phyloP scores from a whole-genome alignment of 2,329 filamentous ascomycete genomes.

The Atkinsonella hypoxylon region DNA sequence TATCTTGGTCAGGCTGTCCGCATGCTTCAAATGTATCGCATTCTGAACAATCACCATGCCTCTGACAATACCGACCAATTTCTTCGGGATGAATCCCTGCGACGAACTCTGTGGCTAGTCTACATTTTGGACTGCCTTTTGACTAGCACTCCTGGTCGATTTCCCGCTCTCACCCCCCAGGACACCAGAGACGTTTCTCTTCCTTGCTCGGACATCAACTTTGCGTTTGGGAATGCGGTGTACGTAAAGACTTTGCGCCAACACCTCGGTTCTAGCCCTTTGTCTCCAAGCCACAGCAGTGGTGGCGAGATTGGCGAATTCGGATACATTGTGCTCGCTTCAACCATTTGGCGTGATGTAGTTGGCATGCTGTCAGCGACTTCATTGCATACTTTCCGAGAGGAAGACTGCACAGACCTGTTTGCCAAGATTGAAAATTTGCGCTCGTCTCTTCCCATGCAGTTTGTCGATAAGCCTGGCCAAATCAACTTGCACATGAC shows the following conservation, averaged over 20 bases:
- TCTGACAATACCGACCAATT: constrained; percentile 44
- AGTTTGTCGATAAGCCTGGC: constrained; percentile 48
- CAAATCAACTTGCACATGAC: constrained; percentile 52
- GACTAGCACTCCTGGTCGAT: constrained; percentile 48
- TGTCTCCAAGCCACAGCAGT: constrained; percentile 24
- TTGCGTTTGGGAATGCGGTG: constrained; percentile 48
- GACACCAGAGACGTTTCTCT: constrained; percentile 44
- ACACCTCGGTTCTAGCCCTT: constrained; percentile 23
- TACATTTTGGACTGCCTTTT: constrained; percentile 52
- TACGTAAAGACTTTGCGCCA: constrained; percentile 43
- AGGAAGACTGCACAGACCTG: constrained; percentile 38
- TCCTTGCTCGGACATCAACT: constrained; percentile 50
- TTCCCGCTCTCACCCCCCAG: constrained; percentile 40
- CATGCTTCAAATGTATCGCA: constrained; percentile 53
- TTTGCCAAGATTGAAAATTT: constrained; percentile 44
- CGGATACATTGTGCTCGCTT: constrained; percentile 48
- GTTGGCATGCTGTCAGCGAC: constrained; percentile 48
- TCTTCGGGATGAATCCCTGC: constrained; percentile 48
- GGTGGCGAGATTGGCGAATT: constrained; percentile 48
- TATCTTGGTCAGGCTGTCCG: constrained; percentile 51
- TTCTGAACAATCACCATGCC: constrained; percentile 42
- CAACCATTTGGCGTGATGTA: constrained; percentile 49
- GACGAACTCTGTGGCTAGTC: constrained; percentile 49
- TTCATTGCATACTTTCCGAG: constrained; percentile 38
- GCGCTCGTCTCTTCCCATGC: constrained; percentile 41